Base-by-base conservation (phyloP, 441 rosid genomes). In the Euphorbia schlechtendalii region DNA sequence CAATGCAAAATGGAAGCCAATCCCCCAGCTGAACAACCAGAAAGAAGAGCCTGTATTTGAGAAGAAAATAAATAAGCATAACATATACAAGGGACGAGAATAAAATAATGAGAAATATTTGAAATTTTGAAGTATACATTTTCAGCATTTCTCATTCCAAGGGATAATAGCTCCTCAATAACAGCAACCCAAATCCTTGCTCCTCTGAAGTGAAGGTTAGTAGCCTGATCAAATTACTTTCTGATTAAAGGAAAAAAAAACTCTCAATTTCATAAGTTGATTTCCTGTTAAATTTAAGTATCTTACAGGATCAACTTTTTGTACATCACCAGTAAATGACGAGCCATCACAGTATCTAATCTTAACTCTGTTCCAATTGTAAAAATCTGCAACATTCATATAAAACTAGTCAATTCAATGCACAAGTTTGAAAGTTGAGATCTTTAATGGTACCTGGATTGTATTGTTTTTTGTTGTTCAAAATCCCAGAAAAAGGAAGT, bases 311-410 rank as follows among this genome's bases (percentile, higher is more conserved):
- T 84, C 75, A 25, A 88, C 96, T 21, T 20, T 18, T 69, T 81
- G 78, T 12, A 84, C 86, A 76, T 93, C 96, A n/a, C 97, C 99
- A 3, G 95, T 93, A 59, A 93, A 90, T 1, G 99, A 90, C 66
- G 97, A 73, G 11, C 97, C 96, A 34, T 93, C 97, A 22, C 96
- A 93, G 71, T 93, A 93, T 77, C 96, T 75, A 67, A 90, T 82
- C 80, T 93, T 89, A 52, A 93, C 80, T 82, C 95, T 78, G 58
- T 90, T 93, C 97, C 96, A 93, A 52, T 88, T 88, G 76, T 87
- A 86, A 70, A 85, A 87, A 67, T 90, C 99, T 93, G 72, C n/a
- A 74, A 56, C 34, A 56, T 59, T 53, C 62, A 17, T 69, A 25
- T 54, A 21, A 21, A 24, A 55, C 4, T 11, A 38, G 13, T 6